Base-by-base conservation (phyloP, 139 green algal species). In the Picochlorum sp. region DNA sequence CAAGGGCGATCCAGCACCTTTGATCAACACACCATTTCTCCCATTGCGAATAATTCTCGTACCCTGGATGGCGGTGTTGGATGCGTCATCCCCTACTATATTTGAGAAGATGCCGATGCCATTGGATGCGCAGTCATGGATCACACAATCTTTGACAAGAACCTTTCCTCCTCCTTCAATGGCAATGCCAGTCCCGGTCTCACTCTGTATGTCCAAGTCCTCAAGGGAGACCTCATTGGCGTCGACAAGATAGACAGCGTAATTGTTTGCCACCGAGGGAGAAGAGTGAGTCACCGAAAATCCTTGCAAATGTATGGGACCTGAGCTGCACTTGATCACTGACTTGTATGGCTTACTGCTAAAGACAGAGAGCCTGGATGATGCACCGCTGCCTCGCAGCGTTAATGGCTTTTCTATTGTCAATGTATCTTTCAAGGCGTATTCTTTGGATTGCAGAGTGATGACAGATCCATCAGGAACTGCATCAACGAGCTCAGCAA, bases 231-330 rank as follows among this genome's bases (percentile, higher is more conserved):
- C 9, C 20, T 41, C 34, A 8, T 26, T 37, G 24, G 51, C 52
- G 38, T 54, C n/a, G 15, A 59, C 32, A 3, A 83, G 56, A 20
- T 62, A 65, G 1, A 84, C 72, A 7, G 67, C 78, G 23, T 81
- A 84, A 65, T 84, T 84, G 67, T 83, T 84, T 23, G 78, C 78
- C 0, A 84, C 63, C 14, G 63, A 76, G 4, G 68, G 69, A 32
- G 62, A 76, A 6, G 49, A 45, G 63, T 84, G 78, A 9, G 6
- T 10, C n/a, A 54, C n/a, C 16, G 16, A 26, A 10, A 54, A 21
- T 10, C 47, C 47, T 26, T 20, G 47, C 18, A 54, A 15, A 21
- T 20, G 47, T 54, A 54, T 21, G 8, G 34, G 34, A 41, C 34
- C 34, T 11, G 34, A 41, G 8, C 34, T 28, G 2, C 34, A 41